Evolutionary conservation across 345 rosid genomes (phyloP).

Genomic region (Aegle marmelos): DNA sequence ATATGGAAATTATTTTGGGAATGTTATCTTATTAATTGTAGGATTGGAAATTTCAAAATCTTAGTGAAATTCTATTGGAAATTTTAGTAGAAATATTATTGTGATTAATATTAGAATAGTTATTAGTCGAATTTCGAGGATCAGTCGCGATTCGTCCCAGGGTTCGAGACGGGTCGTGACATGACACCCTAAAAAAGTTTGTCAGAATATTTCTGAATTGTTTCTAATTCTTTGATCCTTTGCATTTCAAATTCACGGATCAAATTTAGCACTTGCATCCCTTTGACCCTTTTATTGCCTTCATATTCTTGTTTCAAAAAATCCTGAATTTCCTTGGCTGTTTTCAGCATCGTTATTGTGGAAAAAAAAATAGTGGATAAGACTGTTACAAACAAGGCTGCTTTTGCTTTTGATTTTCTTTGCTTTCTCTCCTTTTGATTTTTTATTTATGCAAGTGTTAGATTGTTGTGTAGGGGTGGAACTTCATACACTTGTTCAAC

Average conservation of each 20-base stretch:
- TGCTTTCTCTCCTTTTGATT: neutral
- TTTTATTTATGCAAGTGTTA: neutral
- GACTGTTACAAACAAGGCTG: neutral
- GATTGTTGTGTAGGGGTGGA: neutral
- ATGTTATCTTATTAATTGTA: no score
- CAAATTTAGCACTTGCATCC: neutral
- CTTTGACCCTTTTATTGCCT: neutral
- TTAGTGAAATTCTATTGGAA: no score
- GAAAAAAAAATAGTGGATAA: no score
- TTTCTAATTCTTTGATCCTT: slow-evolving; percentile 1
- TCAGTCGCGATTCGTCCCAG: no score
- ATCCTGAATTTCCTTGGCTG: slow-evolving; percentile 1
- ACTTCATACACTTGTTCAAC: slow-evolving; percentile 8
- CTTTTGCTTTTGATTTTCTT: neutral
- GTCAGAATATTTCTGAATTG: neutral
- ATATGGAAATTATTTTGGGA: no score
- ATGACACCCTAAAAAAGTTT: neutral
- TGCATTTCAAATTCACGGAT: slow-evolving; percentile 3
- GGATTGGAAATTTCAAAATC: no score
- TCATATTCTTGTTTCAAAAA: slow-evolving; percentile 1
- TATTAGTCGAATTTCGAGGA: no score
- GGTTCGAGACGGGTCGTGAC: no score
- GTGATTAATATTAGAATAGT: no score
- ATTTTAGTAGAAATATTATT: no score
- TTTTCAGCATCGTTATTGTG: neutral